Percentiles rank a stretch among this genome's conserved stretches.
Evolutionary conservation across 1,284 basidiomycete species (phyloP).

Genomic region (Schizopora paradoxa): DNA sequence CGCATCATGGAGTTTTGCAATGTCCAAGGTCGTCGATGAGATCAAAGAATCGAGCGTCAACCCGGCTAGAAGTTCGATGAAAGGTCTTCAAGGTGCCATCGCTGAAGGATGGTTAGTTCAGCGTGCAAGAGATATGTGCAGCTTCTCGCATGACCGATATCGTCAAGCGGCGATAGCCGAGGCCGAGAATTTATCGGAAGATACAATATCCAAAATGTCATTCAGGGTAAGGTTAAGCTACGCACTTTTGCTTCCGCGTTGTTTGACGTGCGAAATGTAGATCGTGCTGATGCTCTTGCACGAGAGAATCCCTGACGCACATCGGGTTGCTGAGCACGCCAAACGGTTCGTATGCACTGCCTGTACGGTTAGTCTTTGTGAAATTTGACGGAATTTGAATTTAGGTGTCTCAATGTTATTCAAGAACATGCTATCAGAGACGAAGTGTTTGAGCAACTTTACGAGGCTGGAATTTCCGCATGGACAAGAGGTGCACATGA

Average conservation of each 20-base stretch:
- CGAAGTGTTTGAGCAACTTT: slow-evolving; percentile 52
- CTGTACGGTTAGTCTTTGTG: neutral
- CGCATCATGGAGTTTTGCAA: slow-evolving; percentile 38
- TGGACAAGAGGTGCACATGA: slow-evolving; percentile 68
- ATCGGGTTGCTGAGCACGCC: slow-evolving; percentile 63
- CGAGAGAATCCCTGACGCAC: slow-evolving; percentile 45
- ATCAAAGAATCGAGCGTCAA: slow-evolving; percentile 32
- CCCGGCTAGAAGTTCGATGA: slow-evolving; percentile 54
- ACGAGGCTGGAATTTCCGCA: slow-evolving; percentile 64
- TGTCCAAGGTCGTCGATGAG: slow-evolving; percentile 45
- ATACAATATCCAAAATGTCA: slow-evolving; percentile 61
- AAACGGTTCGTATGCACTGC: slow-evolving; percentile 39
- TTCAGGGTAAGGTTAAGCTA: slow-evolving; percentile 40
- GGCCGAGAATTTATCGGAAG: slow-evolving; percentile 43
- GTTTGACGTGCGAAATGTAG: slow-evolving; percentile 27
- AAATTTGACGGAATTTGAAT: neutral
- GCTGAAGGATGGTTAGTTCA: slow-evolving; percentile 68
- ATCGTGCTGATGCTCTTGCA: slow-evolving; percentile 67
- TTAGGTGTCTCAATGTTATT: slow-evolving; percentile 54
- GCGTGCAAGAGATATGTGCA: slow-evolving; percentile 66
- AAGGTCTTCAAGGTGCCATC: slow-evolving; percentile 58
- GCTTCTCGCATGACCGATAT: slow-evolving; percentile 67
- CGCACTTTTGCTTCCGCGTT: neutral
- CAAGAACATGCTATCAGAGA: slow-evolving; percentile 55
- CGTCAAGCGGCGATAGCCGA: slow-evolving; percentile 62